Evolutionary conservation across 2,329 filamentous ascomycete species (phyloP).

Genomic region (Phialocephala subalpina): DNA sequence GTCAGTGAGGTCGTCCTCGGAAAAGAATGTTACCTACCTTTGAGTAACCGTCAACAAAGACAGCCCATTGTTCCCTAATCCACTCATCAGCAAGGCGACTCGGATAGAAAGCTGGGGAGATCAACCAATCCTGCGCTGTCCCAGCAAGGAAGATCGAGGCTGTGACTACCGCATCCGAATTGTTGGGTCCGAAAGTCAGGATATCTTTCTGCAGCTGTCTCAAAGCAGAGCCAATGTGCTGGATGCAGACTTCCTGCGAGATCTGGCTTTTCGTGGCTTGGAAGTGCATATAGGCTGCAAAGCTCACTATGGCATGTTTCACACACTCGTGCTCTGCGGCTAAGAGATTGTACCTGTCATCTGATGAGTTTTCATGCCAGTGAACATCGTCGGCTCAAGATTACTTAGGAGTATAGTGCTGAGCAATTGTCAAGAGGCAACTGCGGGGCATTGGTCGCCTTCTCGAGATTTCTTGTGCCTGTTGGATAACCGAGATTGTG

Average conservation of each 20-base stretch:
- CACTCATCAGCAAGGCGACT: background rate
- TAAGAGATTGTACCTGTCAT: constrained; percentile 26
- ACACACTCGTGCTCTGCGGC: constrained; percentile 25
- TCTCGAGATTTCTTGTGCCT: constrained; percentile 25
- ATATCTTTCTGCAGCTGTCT: constrained; percentile 30
- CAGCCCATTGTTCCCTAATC: constrained; percentile 32
- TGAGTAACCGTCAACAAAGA: constrained; percentile 33
- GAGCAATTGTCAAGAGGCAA: constrained; percentile 14
- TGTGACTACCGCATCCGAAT: constrained; percentile 31
- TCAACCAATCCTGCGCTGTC: constrained; percentile 31
- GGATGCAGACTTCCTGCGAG: constrained; percentile 27
- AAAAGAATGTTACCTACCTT: constrained; percentile 7
- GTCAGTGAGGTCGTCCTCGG: background rate
- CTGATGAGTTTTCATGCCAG: background rate
- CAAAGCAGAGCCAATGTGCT: constrained; percentile 21
- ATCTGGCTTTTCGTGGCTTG: constrained; percentile 23
- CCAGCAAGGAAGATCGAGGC: constrained; percentile 30
- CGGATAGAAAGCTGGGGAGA: background rate
- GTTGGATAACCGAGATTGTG: constrained; percentile 26
- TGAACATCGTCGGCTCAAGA: background rate
- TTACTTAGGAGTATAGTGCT: constrained; percentile 27
- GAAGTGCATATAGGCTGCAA: constrained; percentile 29
- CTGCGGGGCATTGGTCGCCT: constrained; percentile 22
- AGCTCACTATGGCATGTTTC: constrained; percentile 28
- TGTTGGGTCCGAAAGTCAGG: constrained; percentile 22